Evolutionary conservation across 169 alveolate genomes (phyloP).

Genomic region (Eimeria necatrix): DNA sequence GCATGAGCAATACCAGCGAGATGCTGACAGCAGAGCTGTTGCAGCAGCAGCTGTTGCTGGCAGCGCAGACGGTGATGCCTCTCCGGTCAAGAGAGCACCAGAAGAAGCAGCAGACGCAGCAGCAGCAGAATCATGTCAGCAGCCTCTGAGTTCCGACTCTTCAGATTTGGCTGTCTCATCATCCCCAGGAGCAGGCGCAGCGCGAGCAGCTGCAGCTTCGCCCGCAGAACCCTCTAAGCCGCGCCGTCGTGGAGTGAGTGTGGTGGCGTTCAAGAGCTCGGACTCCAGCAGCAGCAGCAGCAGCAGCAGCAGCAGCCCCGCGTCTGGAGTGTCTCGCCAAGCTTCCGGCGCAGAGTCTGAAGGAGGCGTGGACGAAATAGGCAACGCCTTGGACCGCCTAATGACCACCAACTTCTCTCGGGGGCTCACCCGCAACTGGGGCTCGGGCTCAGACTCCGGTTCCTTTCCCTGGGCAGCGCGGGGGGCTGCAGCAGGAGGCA

Average conservation of each 20-base stretch:
- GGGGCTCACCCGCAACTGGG: neutral
- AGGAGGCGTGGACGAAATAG: neutral
- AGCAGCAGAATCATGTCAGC: neutral
- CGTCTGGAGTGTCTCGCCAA: too few relatives aligned
- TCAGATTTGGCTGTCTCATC: neutral
- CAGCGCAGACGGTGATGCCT: neutral
- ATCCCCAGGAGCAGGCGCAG: neutral
- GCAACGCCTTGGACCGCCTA: conserved; percentile 16
- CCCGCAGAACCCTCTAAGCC: neutral
- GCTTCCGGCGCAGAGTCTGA: neutral
- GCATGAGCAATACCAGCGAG: neutral
- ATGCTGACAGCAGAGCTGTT: too few relatives aligned
- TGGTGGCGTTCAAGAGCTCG: neutral
- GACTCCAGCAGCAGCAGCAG: conserved; percentile 25
- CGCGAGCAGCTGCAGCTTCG: neutral
- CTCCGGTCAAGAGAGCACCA: neutral
- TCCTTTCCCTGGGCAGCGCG: neutral
- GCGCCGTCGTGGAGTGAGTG: neutral
- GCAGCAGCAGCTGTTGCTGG: neutral
- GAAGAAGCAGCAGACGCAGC: neutral
- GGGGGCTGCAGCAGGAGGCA: neutral
- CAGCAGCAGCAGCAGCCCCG: conserved; percentile 8
- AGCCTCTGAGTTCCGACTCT: too few relatives aligned
- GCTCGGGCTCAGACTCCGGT: neutral
- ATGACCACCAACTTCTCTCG: conserved; percentile 31